Conservation (phyloP, 2,329 filamentous ascomycete genomes). For the Zasmidium citrigriseum region DNA sequence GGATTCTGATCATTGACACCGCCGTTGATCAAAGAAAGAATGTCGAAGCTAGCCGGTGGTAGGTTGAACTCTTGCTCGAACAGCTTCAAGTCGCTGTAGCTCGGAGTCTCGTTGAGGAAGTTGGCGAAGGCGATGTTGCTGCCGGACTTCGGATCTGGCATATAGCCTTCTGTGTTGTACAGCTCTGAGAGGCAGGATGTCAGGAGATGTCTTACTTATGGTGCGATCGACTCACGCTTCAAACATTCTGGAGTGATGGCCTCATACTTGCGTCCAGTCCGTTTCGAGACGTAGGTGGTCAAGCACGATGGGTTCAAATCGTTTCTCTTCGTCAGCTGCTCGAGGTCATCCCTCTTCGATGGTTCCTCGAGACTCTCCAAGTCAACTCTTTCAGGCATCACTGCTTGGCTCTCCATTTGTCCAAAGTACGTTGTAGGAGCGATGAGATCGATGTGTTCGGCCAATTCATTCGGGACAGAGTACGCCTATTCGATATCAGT, state of each 20-base stretch:
- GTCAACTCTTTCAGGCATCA: not conserved
- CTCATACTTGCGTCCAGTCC: slow-evolving; percentile 5
- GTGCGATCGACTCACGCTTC: too few species aligned
- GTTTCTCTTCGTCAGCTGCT: not conserved
- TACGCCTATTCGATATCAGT: slow-evolving; percentile 38
- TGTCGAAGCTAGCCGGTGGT: slow-evolving; percentile 47
- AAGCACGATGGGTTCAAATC: slow-evolving; percentile 10
- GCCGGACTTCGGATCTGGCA: slow-evolving; percentile 43
- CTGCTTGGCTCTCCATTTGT: not conserved
- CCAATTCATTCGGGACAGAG: slow-evolving; percentile 31
- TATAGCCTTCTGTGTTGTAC: slow-evolving; percentile 53
- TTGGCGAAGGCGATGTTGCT: slow-evolving; percentile 54
- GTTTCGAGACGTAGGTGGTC: slow-evolving; percentile 1
- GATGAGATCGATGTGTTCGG: slow-evolving; percentile 30
- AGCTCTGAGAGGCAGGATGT: slow-evolving; percentile 45
- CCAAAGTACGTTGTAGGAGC: slow-evolving; percentile 42
- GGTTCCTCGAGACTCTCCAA: not conserved
- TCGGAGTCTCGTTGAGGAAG: slow-evolving; percentile 55
- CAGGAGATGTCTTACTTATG: too few species aligned
- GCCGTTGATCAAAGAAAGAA: slow-evolving; percentile 24
- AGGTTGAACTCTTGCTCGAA: slow-evolving; percentile 46
- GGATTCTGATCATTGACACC: slow-evolving; percentile 24
- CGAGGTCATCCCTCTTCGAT: not conserved
- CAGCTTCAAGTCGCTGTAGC: slow-evolving; percentile 47
- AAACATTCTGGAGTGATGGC: slow-evolving; percentile 51